Evolutionary conservation across 2,329 filamentous ascomycete genomes (phyloP), one percentile per base, ranked within the genome.

Genomic region (Mollisia scopiformis): DNA sequence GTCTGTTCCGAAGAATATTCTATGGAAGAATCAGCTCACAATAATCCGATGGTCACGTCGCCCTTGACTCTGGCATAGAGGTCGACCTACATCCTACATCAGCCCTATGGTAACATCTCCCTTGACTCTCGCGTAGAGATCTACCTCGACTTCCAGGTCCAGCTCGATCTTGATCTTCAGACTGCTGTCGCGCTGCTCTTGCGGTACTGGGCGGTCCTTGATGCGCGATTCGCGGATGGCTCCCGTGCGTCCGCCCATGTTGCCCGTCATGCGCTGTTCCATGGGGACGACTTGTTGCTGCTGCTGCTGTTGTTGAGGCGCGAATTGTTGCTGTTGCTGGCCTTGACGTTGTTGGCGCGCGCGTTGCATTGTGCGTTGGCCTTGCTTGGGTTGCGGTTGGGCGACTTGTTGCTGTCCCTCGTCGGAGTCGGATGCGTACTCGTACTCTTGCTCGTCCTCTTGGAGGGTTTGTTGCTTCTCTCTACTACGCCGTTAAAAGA

Each of bases 151-250:
- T 70, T 73, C 72, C 41, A 72, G 70, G 71, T 78, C 75, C 61
- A 78, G 57, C 69, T 78, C 75, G 62, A 78, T 76, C 69, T 77
- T 76, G 65, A 78, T 75, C 69, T 77, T 77, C 66, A 77, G 64
- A 61, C 69, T 73, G 65, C 74, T 76, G 57, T 76, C 75, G 64
- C 74, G 69, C 52, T 69, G 69, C 62, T 74, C 74, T 49, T 69
- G 66, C 33, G 74, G 74, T 25, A 60, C 30, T 21, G 74, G 75
- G 11, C 75, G 66, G 65, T 77, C 75, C 54, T 75, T 72, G 63
- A 77, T 77, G 57, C 75, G 69, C 1, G 75, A 77, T 62, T 78
- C 69, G 13, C 71, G 62, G 58, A 73, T 71, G 3, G 70, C 69
- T 1, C 70, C 68, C 6, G 70, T 69, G 13, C 69, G 53, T 13